phyloP scores from a whole-genome alignment of 257 asterid species.

The Solanum tacnaense region DNA sequence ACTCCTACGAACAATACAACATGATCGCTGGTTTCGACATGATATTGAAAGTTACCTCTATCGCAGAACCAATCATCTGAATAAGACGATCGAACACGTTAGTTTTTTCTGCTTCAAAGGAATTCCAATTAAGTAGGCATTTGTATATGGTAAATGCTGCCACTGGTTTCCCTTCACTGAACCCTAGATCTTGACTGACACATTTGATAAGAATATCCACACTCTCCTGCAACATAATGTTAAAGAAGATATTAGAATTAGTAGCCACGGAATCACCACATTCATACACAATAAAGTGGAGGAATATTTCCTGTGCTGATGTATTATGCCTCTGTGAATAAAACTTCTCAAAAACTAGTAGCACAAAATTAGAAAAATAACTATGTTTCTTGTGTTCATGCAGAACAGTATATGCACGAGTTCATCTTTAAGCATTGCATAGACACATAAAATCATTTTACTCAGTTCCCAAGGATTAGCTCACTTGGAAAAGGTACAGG shows the following conservation, averaged over 20 bases:
- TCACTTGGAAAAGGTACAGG: not conserved
- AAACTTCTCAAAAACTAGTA: not conserved
- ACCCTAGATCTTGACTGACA: slow-evolving; percentile 54
- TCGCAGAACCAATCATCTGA: slow-evolving; percentile 67
- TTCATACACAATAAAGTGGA: not conserved
- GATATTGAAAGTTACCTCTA: slow-evolving; percentile 43
- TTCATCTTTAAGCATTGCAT: not conserved
- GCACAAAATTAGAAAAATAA: not conserved
- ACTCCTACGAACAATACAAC: not conserved
- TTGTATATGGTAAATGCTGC: slow-evolving; percentile 81
- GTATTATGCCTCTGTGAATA: not conserved
- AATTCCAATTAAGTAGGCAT: slow-evolving; percentile 75
- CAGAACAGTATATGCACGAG: not conserved
- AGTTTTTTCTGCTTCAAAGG: slow-evolving; percentile 80
- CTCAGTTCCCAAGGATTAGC: not conserved
- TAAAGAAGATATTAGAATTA: not conserved
- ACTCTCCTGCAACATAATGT: slow-evolving; percentile 41
- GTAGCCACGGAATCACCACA: not conserved
- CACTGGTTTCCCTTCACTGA: slow-evolving; percentile 81
- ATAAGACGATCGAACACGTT: slow-evolving; percentile 78
- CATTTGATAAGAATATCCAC: slow-evolving; percentile 57
- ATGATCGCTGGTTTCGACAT: not conserved
- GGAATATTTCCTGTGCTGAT: not conserved
- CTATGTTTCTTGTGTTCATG: not conserved
- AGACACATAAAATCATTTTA: not conserved